Base-by-base conservation (phyloP, 176 grass and related monocot genomes). In the Leersia perrieri region DNA sequence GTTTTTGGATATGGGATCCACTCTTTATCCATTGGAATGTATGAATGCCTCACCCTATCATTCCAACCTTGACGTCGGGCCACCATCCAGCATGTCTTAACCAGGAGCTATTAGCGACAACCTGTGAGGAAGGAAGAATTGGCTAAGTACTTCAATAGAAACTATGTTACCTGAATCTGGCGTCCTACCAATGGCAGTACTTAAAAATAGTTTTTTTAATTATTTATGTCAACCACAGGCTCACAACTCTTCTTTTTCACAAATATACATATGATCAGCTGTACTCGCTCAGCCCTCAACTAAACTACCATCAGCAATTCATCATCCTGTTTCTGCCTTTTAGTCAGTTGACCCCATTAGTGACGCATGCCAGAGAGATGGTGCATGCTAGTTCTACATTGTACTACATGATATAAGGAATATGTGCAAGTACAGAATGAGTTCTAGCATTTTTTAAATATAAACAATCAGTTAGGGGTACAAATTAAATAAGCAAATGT, bases 11-110 rank as follows among this genome's bases (percentile, higher is more conserved):
- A 47, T 76, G 51, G 10, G 38, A 53, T 63, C 38, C 76, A 68
- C 77, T 63, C 53, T 0, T 74, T 72, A 80, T 84, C 72, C 72
- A 80, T 79, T 75, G 42, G 63, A 84, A 84, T 84, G 81, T 42
- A 84, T 62, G 70, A 55, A 80, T 88, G 63, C 47, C 39, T 84
- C 76, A 68, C 16, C 63, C 66, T 70, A 80, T 47, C 63, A 32
- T 74, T 68, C 39, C 61, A 84, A 70, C 76, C 53, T 69, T 40
- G 45, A 57, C 47, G 42, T 74, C 80, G 45, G 73, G 61, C 75
- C 9, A 2, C 75, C 13, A 1, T 22, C 80, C 75, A 88, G 63
- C 62, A 84, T n/a, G 47, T 33, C 86, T 47, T 74, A 78, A 35
- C n/a, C 80, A 84, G 32, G 74, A 62, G 75, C 68, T 84, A 84